These are phyloP conservation scores for Cordyceps javanica DNA, from an alignment of 2,329 filamentous ascomycete genomes.

Conservation along the genomic window DNA sequence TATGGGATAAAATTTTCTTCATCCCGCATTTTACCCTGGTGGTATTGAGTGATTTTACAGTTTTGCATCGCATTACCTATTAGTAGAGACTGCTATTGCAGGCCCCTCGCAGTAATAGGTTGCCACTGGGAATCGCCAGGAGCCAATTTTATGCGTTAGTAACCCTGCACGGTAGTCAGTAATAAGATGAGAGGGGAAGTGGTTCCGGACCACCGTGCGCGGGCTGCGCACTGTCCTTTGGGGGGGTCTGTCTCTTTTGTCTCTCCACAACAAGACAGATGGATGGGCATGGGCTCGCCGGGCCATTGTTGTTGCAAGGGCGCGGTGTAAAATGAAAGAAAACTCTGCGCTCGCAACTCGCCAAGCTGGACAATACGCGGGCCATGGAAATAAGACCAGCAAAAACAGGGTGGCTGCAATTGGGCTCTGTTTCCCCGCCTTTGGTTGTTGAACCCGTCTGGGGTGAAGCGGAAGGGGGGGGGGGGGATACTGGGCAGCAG, in stretches of 20 bases:
- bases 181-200: conserved; percentile 9
- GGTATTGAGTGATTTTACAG: background rate
- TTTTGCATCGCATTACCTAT: background rate
- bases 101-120: background rate
- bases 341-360: background rate
- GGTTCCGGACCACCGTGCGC: conserved; percentile 1
- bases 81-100: no score
- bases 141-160: conserved; percentile 1
- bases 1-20: background rate
- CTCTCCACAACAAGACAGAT: background rate
- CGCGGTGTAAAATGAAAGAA: background rate
- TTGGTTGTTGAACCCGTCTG: background rate
- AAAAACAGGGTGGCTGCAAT: background rate
- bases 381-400: background rate
- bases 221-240: background rate
- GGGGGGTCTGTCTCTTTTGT: no score
- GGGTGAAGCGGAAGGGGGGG: background rate
- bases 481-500: background rate
- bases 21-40: background rate
- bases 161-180: background rate
- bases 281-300: background rate
- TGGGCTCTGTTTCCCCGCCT: conserved; percentile 4
- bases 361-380: background rate
- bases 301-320: no score
- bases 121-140: background rate